Percentiles rank a stretch among this genome's conserved stretches.
Conservation (phyloP, 495 filamentous ascomycete species). For the Penicillium chermesinum region DNA sequence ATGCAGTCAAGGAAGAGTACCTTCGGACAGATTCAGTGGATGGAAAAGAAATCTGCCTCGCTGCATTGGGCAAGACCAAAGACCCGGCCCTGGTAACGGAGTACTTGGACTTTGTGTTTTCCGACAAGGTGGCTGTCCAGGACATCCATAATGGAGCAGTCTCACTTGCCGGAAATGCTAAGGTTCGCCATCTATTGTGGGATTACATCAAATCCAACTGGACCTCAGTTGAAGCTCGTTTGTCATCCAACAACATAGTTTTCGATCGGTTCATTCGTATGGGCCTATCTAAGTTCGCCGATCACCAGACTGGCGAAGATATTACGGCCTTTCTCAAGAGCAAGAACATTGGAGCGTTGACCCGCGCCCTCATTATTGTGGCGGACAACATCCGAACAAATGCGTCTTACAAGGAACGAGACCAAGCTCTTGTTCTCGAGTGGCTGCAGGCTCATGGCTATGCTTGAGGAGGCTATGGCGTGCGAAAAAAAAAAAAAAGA, state of each 20-base stretch:
- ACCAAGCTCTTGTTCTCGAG: constrained; percentile 59
- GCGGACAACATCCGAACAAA: constrained; percentile 74
- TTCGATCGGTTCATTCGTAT: constrained; percentile 80
- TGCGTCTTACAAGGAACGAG: constrained; percentile 70
- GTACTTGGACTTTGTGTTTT: constrained; percentile 76
- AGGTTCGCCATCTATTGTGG: constrained; percentile 69
- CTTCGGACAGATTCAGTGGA: constrained; percentile 75
- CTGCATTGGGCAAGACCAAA: constrained; percentile 69
- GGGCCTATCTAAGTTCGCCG: constrained; percentile 70
- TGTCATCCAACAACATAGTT: constrained; percentile 77
- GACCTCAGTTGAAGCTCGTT: constrained; percentile 56
- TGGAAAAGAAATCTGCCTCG: constrained; percentile 79
- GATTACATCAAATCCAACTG: constrained; percentile 78
- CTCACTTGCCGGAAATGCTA: constrained; percentile 64
- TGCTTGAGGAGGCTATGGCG: no score
- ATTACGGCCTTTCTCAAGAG: constrained; percentile 78
- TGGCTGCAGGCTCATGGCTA: constrained; percentile 68
- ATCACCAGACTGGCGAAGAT: constrained; percentile 61
- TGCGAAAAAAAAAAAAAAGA: no score
- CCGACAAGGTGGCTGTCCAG: constrained; percentile 66
- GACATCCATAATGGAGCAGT: constrained; percentile 79
- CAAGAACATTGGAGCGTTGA: constrained; percentile 76
- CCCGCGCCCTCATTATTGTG: constrained; percentile 71
- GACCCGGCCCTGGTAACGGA: constrained; percentile 61
- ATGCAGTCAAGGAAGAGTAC: constrained; percentile 78